Base-by-base conservation (phyloP, 1,284 basidiomycete genomes). In the Ceratobasidium sp. region DNA sequence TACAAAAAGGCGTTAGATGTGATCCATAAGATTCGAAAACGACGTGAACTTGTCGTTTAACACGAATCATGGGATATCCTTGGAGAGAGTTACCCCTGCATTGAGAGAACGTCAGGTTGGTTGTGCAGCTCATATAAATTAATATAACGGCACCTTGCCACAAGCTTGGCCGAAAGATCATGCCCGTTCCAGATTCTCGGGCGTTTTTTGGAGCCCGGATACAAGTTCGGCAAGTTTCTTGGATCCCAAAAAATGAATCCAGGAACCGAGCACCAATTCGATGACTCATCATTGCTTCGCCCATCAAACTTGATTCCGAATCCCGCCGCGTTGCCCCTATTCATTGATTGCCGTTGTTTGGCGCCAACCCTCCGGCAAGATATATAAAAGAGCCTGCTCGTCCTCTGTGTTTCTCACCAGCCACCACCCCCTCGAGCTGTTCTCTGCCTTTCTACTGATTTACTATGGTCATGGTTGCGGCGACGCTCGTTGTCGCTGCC, bases 211-310 rank as follows among this genome's bases (percentile, higher is more conserved):
- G 2, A 98, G 86, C 1, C 92, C 96, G 1, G 96, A 90, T 73
- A 98, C 97, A 22, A 98, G 84, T 81, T 98, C 96, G 27, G 95
- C 93, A 4, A 97, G 85, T 89, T 92, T 93, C 94, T 96, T 82
- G 66, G 66, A 9, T 71, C 74, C 37, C 59, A 58, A 39, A 66
- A 34, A n/a, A n/a, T 22, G 75, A 76, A 75, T 74, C 34, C 74
- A 64, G 19, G 22, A 39, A n/a, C 29, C 9, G 9, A 48, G 4
- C n/a, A 14, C 5, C 13, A 7, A 37, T 31, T 31, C 49, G 68
- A 53, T 77, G 64, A 80, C 86, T 75, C 78, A 92, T 92, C 95
- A 98, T 98, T n/a, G n/a, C n/a, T n/a, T n/a, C n/a, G n/a, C n/a
- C n/a, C n/a, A n/a, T n/a, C n/a, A n/a, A n/a, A n/a, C n/a, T n/a